Conservation (phyloP, 106 monocot species). For the Chionographis japonica region DNA sequence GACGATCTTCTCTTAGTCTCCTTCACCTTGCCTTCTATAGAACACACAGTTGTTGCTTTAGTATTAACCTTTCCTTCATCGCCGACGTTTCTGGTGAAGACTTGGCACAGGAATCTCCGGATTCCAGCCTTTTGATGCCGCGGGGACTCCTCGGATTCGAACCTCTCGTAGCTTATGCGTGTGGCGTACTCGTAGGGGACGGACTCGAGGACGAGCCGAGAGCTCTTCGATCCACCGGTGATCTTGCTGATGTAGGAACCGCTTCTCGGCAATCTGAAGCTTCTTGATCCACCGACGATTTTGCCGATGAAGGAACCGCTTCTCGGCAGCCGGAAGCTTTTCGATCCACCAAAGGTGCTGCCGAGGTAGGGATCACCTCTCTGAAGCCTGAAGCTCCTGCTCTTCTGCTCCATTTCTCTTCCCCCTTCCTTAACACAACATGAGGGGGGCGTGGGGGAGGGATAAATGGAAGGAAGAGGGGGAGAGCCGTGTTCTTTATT, state of each 20-base stretch:
- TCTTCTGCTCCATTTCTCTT: no score
- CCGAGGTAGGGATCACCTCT: no score
- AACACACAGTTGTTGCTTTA: not conserved
- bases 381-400: no score
- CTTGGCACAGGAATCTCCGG: constrained; percentile 8
- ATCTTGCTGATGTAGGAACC: not conserved
- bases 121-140: not conserved
- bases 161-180: constrained; percentile 7
- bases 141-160: constrained; percentile 2
- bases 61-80: not conserved
- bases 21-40: not conserved
- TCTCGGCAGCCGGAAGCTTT: constrained; percentile 2
- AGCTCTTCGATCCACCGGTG: constrained; percentile 10
- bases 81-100: not conserved
- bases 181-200: not conserved
- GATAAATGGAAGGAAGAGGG: no score
- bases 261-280: constrained; percentile 2
- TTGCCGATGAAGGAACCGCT: not conserved
- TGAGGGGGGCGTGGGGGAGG: no score
- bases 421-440: no score
- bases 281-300: not conserved
- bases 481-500: no score
- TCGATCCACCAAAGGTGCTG: no score
- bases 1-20: constrained; percentile 25
- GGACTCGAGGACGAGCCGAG: constrained; percentile 9